These are phyloP conservation scores for Orobanche coerulescens DNA, from an alignment of 257 asterid genomes.

Conservation along the genomic window DNA sequence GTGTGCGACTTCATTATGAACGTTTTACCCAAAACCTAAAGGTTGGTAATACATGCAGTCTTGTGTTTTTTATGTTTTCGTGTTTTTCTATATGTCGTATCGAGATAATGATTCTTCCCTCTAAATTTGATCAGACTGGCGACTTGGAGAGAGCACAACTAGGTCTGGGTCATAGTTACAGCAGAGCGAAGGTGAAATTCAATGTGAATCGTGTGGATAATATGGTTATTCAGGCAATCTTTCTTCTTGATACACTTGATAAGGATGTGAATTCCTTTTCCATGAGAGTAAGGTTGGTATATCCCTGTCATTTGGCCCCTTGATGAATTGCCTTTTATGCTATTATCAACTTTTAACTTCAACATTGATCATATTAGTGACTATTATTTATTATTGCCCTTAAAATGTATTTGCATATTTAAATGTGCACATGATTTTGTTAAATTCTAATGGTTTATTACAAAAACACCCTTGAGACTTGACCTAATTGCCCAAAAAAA, in stretches of 20 bases:
- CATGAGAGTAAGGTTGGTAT: conserved; percentile 85
- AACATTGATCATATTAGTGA: background rate
- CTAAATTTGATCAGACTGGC: conserved; percentile 44
- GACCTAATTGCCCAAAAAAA: no score
- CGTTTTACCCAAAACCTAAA: conserved; percentile 58
- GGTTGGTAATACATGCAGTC: conserved; percentile 35
- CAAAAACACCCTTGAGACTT: no score
- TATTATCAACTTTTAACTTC: background rate
- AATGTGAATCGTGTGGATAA: conserved; percentile 95
- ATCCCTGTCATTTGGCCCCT: background rate
- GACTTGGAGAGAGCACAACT: conserved; percentile 96
- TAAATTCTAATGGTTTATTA: no score
- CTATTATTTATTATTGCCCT: background rate
- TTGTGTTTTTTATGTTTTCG: background rate
- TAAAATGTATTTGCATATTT: background rate
- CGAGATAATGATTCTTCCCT: conserved; percentile 3
- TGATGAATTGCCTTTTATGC: background rate
- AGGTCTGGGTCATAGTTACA: conserved; percentile 91
- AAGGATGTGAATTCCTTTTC: conserved; percentile 87
- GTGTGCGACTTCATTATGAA: conserved; percentile 71
- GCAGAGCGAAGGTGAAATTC: conserved; percentile 95
- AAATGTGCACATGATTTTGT: background rate
- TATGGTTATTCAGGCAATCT: conserved; percentile 96
- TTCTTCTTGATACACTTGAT: conserved; percentile 89
- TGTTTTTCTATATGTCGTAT: background rate